Percentiles rank a stretch among this genome's conserved stretches.
These are phyloP conservation scores for Ulvella scutata DNA, from an alignment of 139 green algal genomes.

Conservation along the genomic window DNA sequence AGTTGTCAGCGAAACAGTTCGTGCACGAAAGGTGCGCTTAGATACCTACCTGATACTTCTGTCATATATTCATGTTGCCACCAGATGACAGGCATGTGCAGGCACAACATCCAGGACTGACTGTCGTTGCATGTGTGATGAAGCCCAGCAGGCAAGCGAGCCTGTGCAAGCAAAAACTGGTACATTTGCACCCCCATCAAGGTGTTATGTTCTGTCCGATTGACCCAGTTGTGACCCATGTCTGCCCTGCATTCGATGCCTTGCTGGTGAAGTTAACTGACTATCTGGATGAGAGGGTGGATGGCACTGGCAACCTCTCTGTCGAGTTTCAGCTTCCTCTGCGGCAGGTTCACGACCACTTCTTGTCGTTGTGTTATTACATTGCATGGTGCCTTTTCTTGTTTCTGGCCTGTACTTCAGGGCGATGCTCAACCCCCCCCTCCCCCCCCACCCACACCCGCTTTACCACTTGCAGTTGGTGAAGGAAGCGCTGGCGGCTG, in stretches of 20 bases:
- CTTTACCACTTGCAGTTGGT: background rate
- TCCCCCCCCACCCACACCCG: too few relatives aligned
- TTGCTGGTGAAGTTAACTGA: background rate
- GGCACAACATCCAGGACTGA: background rate
- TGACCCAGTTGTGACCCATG: background rate
- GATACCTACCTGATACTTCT: too few relatives aligned
- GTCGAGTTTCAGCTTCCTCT: too few relatives aligned
- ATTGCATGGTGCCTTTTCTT: too few relatives aligned
- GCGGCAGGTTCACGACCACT: too few relatives aligned
- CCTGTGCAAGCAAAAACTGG: background rate
- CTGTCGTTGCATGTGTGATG: background rate
- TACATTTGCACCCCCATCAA: background rate
- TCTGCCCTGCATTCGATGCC: background rate
- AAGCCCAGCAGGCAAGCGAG: background rate
- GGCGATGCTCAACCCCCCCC: too few relatives aligned
- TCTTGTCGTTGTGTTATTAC: too few relatives aligned
- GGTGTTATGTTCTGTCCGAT: background rate
- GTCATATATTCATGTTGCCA: too few relatives aligned
- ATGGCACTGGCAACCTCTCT: background rate
- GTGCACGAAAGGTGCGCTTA: too few relatives aligned
- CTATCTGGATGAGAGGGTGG: background rate
- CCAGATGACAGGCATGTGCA: too few relatives aligned
- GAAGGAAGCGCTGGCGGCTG: background rate
- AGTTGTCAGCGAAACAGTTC: too few relatives aligned
- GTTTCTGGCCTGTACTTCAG: too few relatives aligned